phyloP scores from a whole-genome alignment of 495 filamentous ascomycete genomes.

The Margaritispora aquatica region DNA sequence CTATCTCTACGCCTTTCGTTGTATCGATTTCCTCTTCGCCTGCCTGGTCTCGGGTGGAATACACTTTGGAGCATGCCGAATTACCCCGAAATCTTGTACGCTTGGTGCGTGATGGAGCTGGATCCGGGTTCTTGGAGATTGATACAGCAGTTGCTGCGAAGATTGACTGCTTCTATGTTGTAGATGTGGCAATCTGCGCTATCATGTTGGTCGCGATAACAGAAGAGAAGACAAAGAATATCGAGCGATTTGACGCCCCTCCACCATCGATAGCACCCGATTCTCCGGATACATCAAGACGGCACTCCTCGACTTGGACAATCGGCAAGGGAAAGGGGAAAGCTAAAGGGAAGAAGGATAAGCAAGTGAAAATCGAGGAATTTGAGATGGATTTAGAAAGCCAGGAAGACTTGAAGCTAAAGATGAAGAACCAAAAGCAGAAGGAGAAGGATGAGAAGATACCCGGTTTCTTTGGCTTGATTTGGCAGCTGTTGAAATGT shows the following conservation, averaged over 20 bases:
- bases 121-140: constrained; percentile 44
- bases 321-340: constrained; percentile 20
- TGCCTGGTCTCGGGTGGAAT: constrained; percentile 51
- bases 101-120: constrained; percentile 45
- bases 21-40: constrained; percentile 43
- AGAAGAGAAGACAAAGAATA: constrained; percentile 42
- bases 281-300: constrained; percentile 1
- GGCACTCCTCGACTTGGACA: background rate
- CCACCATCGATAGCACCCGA: constrained; percentile 25
- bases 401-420: constrained; percentile 38
- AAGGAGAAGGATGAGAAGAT: constrained; percentile 19
- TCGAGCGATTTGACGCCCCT: constrained; percentile 48
- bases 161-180: constrained; percentile 58
- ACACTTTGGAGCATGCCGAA: constrained; percentile 56
- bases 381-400: constrained; percentile 53
- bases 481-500: constrained; percentile 27
- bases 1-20: constrained; percentile 51
- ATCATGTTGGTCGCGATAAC: constrained; percentile 62
- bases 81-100: constrained; percentile 43
- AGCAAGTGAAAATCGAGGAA: constrained; percentile 36
- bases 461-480: constrained; percentile 25
- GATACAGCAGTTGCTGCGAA: constrained; percentile 43
- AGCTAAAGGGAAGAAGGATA: constrained; percentile 32
- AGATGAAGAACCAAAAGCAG: constrained; percentile 17
- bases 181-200: constrained; percentile 68